Evolutionary conservation across 108 stramenopile species (phyloP).

Genomic region (Fragilaria radians): DNA sequence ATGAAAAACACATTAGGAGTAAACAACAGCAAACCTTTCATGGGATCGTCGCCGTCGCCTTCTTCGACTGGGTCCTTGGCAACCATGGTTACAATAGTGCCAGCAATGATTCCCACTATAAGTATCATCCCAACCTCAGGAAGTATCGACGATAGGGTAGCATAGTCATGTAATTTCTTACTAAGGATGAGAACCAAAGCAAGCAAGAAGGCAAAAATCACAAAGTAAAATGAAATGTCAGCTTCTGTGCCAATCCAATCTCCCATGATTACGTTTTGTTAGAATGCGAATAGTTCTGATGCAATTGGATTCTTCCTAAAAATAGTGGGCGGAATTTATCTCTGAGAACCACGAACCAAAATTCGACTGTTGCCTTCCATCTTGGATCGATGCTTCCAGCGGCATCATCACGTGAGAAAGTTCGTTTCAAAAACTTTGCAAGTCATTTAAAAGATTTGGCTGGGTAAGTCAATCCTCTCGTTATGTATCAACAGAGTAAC

Average conservation of each 20-base stretch:
- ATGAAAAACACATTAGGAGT: conserved; percentile 64
- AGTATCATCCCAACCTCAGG: conserved; percentile 60
- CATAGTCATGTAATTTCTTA: conserved; percentile 21
- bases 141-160: conserved; percentile 28
- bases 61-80: conserved; percentile 2
- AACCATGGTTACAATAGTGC: conserved; percentile 24
- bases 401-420: background rate
- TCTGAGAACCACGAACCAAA: background rate
- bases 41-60: conserved; percentile 6
- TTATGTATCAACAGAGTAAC: too few relatives aligned
- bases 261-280: background rate
- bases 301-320: background rate
- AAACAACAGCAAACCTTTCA: conserved; percentile 36
- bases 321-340: background rate
- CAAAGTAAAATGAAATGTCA: conserved; percentile 26
- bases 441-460: too few relatives aligned
- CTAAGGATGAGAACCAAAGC: conserved; percentile 33
- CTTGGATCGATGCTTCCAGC: background rate
- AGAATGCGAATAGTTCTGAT: background rate
- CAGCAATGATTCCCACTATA: conserved; percentile 44
- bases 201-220: conserved; percentile 33
- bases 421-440: background rate
- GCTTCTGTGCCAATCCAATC: background rate
- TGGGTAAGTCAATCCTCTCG: too few relatives aligned
- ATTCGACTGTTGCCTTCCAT: background rate